Evolutionary conservation across 2,329 filamentous ascomycete species (phyloP).

Genomic region (Blastomyces gilchristii): DNA sequence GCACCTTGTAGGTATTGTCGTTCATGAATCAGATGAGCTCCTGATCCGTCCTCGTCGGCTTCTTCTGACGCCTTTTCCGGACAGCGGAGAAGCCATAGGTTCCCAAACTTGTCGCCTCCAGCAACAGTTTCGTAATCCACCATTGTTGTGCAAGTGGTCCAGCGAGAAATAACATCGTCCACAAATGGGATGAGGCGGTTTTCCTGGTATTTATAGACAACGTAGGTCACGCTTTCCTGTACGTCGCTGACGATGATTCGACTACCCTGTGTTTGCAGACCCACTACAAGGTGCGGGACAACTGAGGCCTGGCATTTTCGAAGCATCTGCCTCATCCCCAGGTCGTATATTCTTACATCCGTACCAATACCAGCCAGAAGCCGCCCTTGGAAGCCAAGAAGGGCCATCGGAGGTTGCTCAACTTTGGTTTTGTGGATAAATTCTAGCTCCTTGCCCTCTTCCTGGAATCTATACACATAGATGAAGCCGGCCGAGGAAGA

Average conservation of each 20-base stretch:
- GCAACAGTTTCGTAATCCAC: constrained; percentile 94
- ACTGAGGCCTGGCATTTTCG: constrained; percentile 81
- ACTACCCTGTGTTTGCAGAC: constrained; percentile 78
- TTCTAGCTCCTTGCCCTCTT: constrained; percentile 77
- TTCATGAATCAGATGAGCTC: constrained; percentile 82
- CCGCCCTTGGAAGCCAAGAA: constrained; percentile 85
- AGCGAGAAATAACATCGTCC: constrained; percentile 80
- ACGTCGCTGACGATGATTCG: constrained; percentile 89
- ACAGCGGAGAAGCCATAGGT: constrained; percentile 84
- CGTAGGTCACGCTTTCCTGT: constrained; percentile 80
- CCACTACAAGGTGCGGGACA: constrained; percentile 72
- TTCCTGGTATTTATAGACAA: constrained; percentile 84
- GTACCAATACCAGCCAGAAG: constrained; percentile 77
- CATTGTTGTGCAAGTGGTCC: constrained; percentile 87
- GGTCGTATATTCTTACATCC: constrained; percentile 76
- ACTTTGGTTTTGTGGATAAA: constrained; percentile 96
- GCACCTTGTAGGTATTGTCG: constrained; percentile 83
- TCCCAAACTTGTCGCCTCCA: constrained; percentile 95
- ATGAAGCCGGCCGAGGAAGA: constrained; percentile 72
- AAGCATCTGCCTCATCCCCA: constrained; percentile 84
- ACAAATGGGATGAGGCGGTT: constrained; percentile 89
- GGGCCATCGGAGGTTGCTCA: constrained; percentile 77
- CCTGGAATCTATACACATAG: constrained; percentile 81
- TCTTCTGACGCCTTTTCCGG: constrained; percentile 77
- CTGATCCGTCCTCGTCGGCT: constrained; percentile 83